These are phyloP conservation scores for Botryotinia narcissicola DNA, from an alignment of 2,329 filamentous ascomycete species.

Conservation along the genomic window DNA sequence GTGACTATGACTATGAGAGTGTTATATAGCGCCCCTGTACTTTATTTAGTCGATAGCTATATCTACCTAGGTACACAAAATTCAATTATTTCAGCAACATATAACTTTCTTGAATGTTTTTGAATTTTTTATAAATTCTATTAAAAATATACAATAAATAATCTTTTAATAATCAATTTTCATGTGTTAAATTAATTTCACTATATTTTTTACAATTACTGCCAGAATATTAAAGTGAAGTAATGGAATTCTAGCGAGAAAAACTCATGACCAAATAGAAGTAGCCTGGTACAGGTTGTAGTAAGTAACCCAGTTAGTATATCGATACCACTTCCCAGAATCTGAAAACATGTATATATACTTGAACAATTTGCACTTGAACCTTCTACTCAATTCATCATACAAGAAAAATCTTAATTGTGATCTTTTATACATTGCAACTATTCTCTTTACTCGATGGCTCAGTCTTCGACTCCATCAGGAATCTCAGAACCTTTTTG, in stretches of 20 bases:
- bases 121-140: not conserved
- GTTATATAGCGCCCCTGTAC: rapidly evolving
- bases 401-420: no score
- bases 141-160: not conserved
- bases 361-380: no score
- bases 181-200: not conserved
- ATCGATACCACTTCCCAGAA: not conserved
- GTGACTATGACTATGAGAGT: not conserved
- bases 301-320: not conserved
- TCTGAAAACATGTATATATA: no score
- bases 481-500: not conserved
- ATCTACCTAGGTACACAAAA: not conserved
- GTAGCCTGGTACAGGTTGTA: no score
- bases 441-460: no score
- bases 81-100: not conserved
- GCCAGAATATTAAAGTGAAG: not conserved
- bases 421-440: no score
- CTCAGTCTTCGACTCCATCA: not conserved
- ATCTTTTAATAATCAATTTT: not conserved
- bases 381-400: no score
- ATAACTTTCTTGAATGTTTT: not conserved
- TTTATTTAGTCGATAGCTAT: not conserved
- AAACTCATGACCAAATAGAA: not conserved
- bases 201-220: not conserved
- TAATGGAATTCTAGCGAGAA: not conserved